Evolutionary conservation across 2,329 filamentous ascomycete species (phyloP).

Genomic region (Fusarium stilboides): DNA sequence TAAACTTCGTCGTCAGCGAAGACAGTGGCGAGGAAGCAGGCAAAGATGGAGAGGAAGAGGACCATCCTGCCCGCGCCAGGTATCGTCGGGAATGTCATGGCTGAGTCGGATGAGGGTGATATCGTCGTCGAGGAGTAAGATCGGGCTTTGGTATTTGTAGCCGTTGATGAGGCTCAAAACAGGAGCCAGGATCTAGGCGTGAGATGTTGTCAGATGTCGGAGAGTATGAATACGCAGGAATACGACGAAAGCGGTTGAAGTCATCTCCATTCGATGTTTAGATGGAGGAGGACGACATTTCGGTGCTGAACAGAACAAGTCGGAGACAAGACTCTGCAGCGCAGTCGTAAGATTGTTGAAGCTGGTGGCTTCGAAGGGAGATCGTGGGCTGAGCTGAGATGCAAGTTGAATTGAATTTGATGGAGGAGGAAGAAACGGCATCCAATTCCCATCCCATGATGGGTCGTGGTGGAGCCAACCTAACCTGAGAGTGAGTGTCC

Average conservation of each 20-base stretch:
- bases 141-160: background rate
- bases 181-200: slow-evolving; percentile 18
- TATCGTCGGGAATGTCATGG: slow-evolving; percentile 33
- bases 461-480: slow-evolving; percentile 11
- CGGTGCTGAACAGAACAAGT: slow-evolving; percentile 11
- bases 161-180: slow-evolving; percentile 13
- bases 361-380: background rate
- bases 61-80: slow-evolving; percentile 24
- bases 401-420: slow-evolving; percentile 8
- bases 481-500: slow-evolving; percentile 5
- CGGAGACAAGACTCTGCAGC: slow-evolving; percentile 8
- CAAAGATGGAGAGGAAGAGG: slow-evolving; percentile 41
- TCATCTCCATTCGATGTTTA: slow-evolving; percentile 42
- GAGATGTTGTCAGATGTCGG: slow-evolving; percentile 31
- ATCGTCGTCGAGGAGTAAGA: slow-evolving; percentile 1
- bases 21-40: slow-evolving; percentile 50
- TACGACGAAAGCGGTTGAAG: slow-evolving; percentile 30
- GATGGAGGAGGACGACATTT: slow-evolving; percentile 38
- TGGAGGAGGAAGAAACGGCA: slow-evolving; percentile 20
- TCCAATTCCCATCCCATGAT: slow-evolving; percentile 25
- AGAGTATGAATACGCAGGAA: slow-evolving; percentile 35
- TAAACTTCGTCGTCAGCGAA: slow-evolving; percentile 53
- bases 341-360: slow-evolving; percentile 1
- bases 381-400: background rate
- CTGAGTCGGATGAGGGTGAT: background rate